Evolutionary conservation across 2,329 filamentous ascomycete species (phyloP), one percentile per base, ranked within the genome.

Genomic region (Calonectria naviculata): DNA sequence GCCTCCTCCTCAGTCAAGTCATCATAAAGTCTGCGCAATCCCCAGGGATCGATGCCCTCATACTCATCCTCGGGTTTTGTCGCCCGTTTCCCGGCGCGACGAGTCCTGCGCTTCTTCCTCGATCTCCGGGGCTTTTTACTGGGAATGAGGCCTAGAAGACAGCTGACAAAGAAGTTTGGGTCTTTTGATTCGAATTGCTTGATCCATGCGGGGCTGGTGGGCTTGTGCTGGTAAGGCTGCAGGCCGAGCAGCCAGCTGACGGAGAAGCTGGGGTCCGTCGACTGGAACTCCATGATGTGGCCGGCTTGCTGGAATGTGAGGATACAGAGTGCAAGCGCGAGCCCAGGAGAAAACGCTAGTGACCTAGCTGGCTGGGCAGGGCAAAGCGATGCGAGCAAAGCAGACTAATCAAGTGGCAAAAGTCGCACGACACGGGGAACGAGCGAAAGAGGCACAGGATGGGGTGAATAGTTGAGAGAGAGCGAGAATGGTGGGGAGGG

Each of bases 221-320:
- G 71, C 73, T 67, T 76, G 65, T 70, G 66, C 52, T 71, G 68
- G 64, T 68, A 71, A 64, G 77, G 74, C 70, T 73, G 75, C 34
- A 79, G 77, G 60, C 78, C 78, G 47, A 79, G 71, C 38, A 80
- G 71, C 78, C 78, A 80, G 72, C 76, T 78, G 67, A 80, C 76
- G 38, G 72, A 78, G 73, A 80, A 80, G 73, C 70, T 78, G 70
- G 77, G 73, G 63, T 78, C 74, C 44, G 73, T 73, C 46, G 74
- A 78, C 69, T 76, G 70, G 67, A 77, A 78, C 67, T 78, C 74
- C 77, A 77, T 79, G 67, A 74, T 75, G 69, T 73, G 71, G 68
- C 69, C 61, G 70, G 72, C 72, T 78, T 66, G 71, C 71, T 78
- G 65, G 73, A 70, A 72, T 62, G 71, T 70, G 67, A 73, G 68